A percentile compares a stretch with the other conserved stretches of the same genome.
Evolutionary conservation across 2,329 filamentous ascomycete species (phyloP).

Genomic region (Xylaria sp.): DNA sequence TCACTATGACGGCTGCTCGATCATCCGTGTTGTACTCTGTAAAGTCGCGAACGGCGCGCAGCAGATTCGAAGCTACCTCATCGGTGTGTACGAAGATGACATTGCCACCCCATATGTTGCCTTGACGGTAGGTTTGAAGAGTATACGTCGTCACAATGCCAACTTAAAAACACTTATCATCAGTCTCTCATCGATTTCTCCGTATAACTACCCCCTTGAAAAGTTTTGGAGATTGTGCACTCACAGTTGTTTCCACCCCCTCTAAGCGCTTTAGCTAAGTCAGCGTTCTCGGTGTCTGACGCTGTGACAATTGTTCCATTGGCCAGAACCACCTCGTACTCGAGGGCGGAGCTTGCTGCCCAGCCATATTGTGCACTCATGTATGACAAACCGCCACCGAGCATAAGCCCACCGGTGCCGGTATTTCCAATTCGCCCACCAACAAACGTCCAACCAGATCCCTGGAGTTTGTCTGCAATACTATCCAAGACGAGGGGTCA

Average conservation of each 20-base stretch:
- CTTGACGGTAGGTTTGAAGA: conserved; percentile 56
- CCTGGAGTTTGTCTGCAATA: conserved; percentile 55
- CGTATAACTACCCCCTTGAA: not conserved
- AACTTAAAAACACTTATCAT: conserved; percentile 41
- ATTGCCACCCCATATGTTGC: conserved; percentile 58
- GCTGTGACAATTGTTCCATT: conserved; percentile 61
- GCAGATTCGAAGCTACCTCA: conserved; percentile 51
- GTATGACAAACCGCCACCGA: conserved; percentile 66
- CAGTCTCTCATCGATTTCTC: not conserved
- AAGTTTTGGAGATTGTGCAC: not conserved
- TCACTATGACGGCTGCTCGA: conserved; percentile 70
- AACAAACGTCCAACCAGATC: conserved; percentile 55
- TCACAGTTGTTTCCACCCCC: conserved; percentile 66
- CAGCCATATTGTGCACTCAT: conserved; percentile 63
- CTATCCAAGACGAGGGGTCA: conserved; percentile 7
- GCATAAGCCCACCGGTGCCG: conserved; percentile 60
- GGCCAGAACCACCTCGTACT: conserved; percentile 64
- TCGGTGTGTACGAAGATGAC: conserved; percentile 51
- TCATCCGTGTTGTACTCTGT: conserved; percentile 67
- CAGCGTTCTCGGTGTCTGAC: conserved; percentile 55
- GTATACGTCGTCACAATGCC: conserved; percentile 61
- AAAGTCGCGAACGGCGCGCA: conserved; percentile 64
- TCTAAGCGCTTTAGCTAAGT: conserved; percentile 64
- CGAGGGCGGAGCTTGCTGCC: conserved; percentile 60
- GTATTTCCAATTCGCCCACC: conserved; percentile 59